These are phyloP conservation scores for Cymbopogon flexuosus DNA, from an alignment of 202 grass and related monocot species.

Conservation along the genomic window DNA sequence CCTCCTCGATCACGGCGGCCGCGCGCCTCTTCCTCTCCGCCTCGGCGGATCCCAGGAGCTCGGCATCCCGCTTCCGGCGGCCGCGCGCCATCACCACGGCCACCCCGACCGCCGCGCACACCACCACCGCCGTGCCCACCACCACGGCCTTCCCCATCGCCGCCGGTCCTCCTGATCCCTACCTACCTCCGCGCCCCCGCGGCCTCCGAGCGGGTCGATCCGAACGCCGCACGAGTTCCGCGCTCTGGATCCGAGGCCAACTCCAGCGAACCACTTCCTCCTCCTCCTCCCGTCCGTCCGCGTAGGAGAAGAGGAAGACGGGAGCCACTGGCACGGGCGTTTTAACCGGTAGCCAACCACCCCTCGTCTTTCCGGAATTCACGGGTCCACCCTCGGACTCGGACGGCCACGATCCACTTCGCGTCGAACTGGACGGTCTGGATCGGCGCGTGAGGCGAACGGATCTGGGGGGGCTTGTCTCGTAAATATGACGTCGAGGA, in stretches of 20 bases:
- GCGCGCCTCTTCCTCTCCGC: conserved; percentile 40
- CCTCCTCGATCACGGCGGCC: conserved; percentile 49
- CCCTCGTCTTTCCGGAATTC: conserved; percentile 30
- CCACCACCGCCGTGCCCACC: conserved; percentile 56
- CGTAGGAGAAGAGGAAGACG: conserved; percentile 27
- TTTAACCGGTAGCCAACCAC: conserved; percentile 36
- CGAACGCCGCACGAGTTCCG: neutral
- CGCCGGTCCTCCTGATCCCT: neutral
- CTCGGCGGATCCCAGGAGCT: neutral
- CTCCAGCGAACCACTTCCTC: conserved; percentile 7
- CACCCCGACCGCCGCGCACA: conserved; percentile 64
- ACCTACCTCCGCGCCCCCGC: neutral
- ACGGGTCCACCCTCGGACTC: conserved; percentile 28
- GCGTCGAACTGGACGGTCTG: neutral
- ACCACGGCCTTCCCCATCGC: conserved; percentile 68
- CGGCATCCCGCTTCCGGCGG: conserved; percentile 13
- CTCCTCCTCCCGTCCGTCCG: neutral
- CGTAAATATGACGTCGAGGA: neutral
- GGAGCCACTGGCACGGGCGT: conserved; percentile 36
- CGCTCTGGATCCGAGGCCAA: conserved; percentile 38
- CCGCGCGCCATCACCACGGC: conserved; percentile 47
- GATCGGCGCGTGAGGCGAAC: neutral
- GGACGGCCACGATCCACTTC: neutral
- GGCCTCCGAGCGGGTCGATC: neutral
- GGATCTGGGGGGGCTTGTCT: neutral